Base-by-base conservation (phyloP, 371 early-diverging fungal species). In the Mucor velutinosus region DNA sequence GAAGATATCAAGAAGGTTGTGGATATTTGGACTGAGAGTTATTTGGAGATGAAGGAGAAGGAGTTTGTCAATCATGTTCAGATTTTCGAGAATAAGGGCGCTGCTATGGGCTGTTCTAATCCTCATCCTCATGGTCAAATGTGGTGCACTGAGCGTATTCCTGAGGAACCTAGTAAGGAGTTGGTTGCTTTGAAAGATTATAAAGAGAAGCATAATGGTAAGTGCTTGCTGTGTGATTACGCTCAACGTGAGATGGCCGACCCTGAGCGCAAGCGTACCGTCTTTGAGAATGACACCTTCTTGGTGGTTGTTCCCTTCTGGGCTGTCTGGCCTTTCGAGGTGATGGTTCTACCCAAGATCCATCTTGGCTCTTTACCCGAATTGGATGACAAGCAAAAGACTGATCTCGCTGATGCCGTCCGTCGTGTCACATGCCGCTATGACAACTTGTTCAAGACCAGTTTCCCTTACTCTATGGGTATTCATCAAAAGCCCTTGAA, bases 401-500 rank as follows among this genome's bases (percentile, higher is more conserved):
- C 43, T 11, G 91, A 92, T 57, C 77, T 96, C 21, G 95, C 96
- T 10, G 87, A 90, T 58, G 88, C 91, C 47, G 70, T 96, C 35
- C 81, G 88, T 21, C 79, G 84, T 11, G 80, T 96, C 10, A 91
- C 95, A 0, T 87, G 89, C 58, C 89, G 90, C 10, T 98, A 97
- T 80, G 97, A 98, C 72, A 95, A 95, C 71, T 71, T 98, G 35
- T 98, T 98, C 76, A 69, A 89, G 61, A 90, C 90, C 72, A 87
- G 90, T n/a, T 98, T 98, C 77, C 97, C 98, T 11, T 97, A 97
- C 75, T 94, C 95, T 0, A 96, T 96, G 97, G 97, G 98, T 7
- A 76, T 95, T 57, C 96, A 95, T 73, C 93, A 93, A 65, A 87
- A 94, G 8, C 94, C 95, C 3, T 79, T 84, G 25, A 82, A 72